These are phyloP conservation scores for Arctium minus DNA, from an alignment of 129 eudicot genomes.

Conservation along the genomic window DNA sequence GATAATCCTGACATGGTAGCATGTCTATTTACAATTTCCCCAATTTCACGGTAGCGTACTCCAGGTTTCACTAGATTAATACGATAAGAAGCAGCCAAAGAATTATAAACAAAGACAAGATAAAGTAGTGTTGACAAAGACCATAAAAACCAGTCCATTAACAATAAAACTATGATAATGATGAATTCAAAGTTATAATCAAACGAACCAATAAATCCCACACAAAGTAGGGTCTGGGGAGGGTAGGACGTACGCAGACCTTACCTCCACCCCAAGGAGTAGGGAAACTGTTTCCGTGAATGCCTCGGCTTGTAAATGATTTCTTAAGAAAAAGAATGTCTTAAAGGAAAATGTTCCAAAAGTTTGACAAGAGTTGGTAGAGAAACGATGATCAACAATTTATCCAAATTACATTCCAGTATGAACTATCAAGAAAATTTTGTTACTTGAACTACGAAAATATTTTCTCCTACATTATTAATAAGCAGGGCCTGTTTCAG, in stretches of 20 bases:
- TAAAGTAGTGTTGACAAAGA: not conserved
- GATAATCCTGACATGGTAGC: constrained; percentile 94
- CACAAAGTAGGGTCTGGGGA: too few species aligned
- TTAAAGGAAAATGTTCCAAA: too few species aligned
- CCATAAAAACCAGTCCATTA: not conserved
- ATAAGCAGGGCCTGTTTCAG: too few species aligned
- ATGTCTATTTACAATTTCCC: constrained; percentile 85
- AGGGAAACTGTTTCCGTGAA: too few species aligned
- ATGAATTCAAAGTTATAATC: not conserved
- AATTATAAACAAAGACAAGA: not conserved
- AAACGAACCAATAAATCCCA: not conserved
- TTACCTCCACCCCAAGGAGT: too few species aligned
- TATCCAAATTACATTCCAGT: not conserved
- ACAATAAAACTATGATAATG: not conserved
- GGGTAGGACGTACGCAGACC: too few species aligned
- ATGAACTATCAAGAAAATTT: not conserved
- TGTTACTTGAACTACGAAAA: too few species aligned
- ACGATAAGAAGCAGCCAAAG: constrained; percentile 7
- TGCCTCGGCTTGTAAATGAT: too few species aligned
- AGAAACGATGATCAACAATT: not conserved
- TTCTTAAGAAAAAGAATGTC: too few species aligned
- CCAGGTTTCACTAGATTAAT: constrained; percentile 79
- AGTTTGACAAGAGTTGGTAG: too few species aligned
- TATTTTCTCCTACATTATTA: too few species aligned
- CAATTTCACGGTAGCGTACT: constrained; percentile 90